Percentiles rank a stretch among this genome's conserved stretches.
Conservation (phyloP, 1,139 yeast species). For the Tardiomyces digboiensis region DNA sequence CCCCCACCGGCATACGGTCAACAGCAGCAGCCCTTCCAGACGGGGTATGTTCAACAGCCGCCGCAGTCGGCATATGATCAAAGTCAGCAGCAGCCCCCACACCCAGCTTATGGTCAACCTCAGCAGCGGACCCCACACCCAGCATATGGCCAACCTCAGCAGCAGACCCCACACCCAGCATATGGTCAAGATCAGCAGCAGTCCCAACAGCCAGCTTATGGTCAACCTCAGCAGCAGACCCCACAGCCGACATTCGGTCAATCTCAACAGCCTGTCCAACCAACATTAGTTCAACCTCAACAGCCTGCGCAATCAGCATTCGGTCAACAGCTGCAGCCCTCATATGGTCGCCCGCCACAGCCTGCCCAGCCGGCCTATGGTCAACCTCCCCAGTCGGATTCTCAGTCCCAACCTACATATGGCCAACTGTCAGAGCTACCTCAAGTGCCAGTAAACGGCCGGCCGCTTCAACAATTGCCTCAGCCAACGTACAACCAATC, state of each 20-base stretch:
- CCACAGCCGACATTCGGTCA: not conserved
- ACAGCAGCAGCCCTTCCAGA: constrained; percentile 1
- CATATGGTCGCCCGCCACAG: no score
- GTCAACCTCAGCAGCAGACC: constrained; percentile 3
- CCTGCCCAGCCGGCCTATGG: no score
- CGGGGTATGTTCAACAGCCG: constrained; percentile 1
- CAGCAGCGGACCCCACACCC: constrained; percentile 13
- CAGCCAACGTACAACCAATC: no score
- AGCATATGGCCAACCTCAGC: not conserved
- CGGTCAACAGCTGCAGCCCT: not conserved
- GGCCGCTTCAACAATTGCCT: no score
- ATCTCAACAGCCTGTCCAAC: constrained; percentile 3
- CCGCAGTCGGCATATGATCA: constrained; percentile 1
- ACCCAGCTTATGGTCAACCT: constrained; percentile 4
- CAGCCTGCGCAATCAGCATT: constrained; percentile 4
- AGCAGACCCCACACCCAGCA: constrained; percentile 2
- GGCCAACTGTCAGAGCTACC: no score
- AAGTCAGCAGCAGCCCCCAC: constrained; percentile 1
- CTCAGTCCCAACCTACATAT: no score
- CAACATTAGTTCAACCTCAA: constrained; percentile 4
- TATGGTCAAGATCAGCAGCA: not conserved
- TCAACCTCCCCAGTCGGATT: no score
- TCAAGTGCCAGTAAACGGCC: no score
- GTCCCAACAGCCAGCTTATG: constrained; percentile 4
- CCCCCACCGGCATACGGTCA: not conserved